Percentiles rank a stretch among this genome's conserved stretches.
Evolutionary conservation across 345 rosid genomes (phyloP).

Genomic region (Triadica sebifera): DNA sequence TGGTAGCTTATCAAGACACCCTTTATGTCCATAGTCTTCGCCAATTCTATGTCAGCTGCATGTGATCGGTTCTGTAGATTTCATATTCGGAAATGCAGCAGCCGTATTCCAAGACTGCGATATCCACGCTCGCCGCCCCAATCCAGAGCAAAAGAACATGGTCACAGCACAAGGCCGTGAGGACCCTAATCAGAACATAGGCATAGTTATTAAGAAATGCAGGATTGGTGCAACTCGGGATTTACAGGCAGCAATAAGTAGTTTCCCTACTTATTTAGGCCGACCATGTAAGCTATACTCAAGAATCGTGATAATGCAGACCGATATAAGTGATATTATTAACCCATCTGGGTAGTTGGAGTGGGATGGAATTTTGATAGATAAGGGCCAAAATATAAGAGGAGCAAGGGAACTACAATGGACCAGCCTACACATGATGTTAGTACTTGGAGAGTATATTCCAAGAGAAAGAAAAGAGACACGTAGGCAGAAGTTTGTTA

Average conservation of each 20-base stretch:
- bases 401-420: no score
- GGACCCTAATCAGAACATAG: conserved; percentile 52
- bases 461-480: no score
- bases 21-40: conserved; percentile 21
- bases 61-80: conserved; percentile 30
- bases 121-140: conserved; percentile 20
- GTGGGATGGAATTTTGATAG: conserved; percentile 68
- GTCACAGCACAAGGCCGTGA: conserved; percentile 35
- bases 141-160: conserved; percentile 6
- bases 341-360: conserved; percentile 63
- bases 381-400: no score
- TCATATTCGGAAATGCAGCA: conserved; percentile 37
- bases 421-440: no score
- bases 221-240: conserved; percentile 62
- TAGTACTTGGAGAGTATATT: no score
- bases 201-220: conserved; percentile 66
- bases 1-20: conserved; percentile 27
- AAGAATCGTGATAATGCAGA: conserved; percentile 62
- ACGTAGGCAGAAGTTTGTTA: no score
- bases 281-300: conserved; percentile 73
- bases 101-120: conserved; percentile 23
- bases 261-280: conserved; percentile 51
- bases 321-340: conserved; percentile 50
- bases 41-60: conserved; percentile 37
- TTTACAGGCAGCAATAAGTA: conserved; percentile 31